Evolutionary conservation across 495 filamentous ascomycete species (phyloP).

Genomic region (Niebla homalea): DNA sequence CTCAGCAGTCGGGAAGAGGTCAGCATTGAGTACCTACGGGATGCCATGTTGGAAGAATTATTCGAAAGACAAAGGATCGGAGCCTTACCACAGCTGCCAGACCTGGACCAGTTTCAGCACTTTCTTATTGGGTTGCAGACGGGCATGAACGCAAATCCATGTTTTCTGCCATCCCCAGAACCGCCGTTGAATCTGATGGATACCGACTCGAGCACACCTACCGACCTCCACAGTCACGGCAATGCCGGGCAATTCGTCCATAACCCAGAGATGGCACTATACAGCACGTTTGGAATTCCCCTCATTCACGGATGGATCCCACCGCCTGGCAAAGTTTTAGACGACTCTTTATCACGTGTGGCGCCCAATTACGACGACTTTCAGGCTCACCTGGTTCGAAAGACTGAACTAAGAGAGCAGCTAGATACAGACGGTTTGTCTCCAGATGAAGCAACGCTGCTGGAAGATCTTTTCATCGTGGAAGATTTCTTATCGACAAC

Average conservation of each 20-base stretch:
- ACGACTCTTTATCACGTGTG: slow-evolving; percentile 52
- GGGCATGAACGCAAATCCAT: slow-evolving; percentile 96
- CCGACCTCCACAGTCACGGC: slow-evolving; percentile 22
- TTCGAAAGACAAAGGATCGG: slow-evolving; percentile 45
- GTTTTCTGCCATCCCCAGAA: slow-evolving; percentile 48
- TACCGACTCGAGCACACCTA: slow-evolving; percentile 25
- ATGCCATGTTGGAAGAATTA: slow-evolving; percentile 40
- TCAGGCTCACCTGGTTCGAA: slow-evolving; percentile 73
- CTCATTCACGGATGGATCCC: slow-evolving; percentile 93
- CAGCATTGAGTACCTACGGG: slow-evolving; percentile 68
- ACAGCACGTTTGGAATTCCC: slow-evolving; percentile 74
- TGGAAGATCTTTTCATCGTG: slow-evolving; percentile 70
- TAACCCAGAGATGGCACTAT: slow-evolving; percentile 73
- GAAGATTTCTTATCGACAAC: slow-evolving; percentile 65
- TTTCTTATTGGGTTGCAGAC: slow-evolving; percentile 87
- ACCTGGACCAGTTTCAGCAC: slow-evolving; percentile 71
- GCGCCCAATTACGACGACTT: slow-evolving; percentile 81
- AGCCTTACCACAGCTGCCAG: slow-evolving; percentile 50
- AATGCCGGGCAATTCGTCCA: slow-evolving; percentile 65
- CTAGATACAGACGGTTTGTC: slow-evolving; percentile 41
- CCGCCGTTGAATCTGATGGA: slow-evolving; percentile 29
- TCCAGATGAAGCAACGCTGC: slow-evolving; percentile 51
- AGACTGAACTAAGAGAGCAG: slow-evolving; percentile 77
- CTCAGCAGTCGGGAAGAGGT: slow-evolving; percentile 74
- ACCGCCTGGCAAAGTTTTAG: slow-evolving; percentile 43